phyloP scores from a whole-genome alignment of 1,284 basidiomycete species.

The Pseudozyma tsukubaensis region DNA sequence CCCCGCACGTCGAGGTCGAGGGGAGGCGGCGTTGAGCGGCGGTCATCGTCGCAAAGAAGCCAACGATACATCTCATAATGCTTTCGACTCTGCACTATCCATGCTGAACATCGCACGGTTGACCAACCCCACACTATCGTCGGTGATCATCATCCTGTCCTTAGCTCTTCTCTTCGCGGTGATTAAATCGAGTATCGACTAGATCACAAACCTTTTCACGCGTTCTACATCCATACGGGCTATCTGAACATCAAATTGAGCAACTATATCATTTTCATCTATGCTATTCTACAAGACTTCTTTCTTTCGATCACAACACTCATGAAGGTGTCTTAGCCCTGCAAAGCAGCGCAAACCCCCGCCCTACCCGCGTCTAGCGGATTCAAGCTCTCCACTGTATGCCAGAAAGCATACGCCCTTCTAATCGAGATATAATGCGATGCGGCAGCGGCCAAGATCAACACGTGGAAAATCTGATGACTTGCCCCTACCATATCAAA shows the following conservation, averaged over 20 bases:
- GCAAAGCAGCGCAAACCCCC: conserved; percentile 48
- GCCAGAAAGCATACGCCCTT: conserved; percentile 64
- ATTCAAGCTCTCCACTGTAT: conserved; percentile 53
- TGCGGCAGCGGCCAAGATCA: conserved; percentile 81
- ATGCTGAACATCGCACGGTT: not conserved
- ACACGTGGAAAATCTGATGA: conserved; percentile 77
- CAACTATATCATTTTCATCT: no score
- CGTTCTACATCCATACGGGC: no score
- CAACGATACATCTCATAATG: no score
- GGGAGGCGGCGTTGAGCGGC: no score
- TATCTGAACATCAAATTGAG: no score
- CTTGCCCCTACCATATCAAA: conserved; percentile 78
- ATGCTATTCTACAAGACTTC: not conserved
- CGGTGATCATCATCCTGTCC: conserved; percentile 1
- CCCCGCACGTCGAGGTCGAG: no score
- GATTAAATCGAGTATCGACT: no score
- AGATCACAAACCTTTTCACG: not conserved
- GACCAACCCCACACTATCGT: conserved; percentile 3
- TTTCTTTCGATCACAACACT: not conserved
- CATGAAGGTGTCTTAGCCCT: conserved; percentile 5
- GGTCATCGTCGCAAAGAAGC: no score
- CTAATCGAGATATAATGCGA: conserved; percentile 75
- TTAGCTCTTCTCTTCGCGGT: not conserved
- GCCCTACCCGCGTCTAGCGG: conserved; percentile 12
- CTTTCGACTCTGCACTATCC: not conserved